These are phyloP conservation scores for Tricholoma flavovirens DNA, from an alignment of 768 basidiomycete species.

Conservation along the genomic window DNA sequence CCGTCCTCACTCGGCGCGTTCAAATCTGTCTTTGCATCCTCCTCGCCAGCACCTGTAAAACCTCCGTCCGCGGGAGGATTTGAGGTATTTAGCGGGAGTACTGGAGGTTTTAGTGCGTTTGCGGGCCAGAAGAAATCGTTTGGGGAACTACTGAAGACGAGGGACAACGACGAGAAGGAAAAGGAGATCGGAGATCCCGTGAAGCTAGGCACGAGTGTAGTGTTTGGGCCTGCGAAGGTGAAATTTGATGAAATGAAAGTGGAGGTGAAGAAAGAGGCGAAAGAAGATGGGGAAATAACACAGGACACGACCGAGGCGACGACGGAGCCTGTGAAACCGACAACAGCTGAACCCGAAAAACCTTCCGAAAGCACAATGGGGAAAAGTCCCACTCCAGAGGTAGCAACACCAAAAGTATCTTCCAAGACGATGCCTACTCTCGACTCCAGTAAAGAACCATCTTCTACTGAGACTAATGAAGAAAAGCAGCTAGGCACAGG, in stretches of 20 bases:
- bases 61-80: conserved; percentile 38
- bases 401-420: not conserved
- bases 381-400: not conserved
- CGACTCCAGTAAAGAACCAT: not conserved
- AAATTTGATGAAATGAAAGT: conserved; percentile 2
- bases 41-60: conserved; percentile 21
- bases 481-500: not conserved
- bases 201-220: conserved; percentile 7
- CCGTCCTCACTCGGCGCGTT: conserved; percentile 30
- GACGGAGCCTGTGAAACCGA: not conserved
- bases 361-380: not conserved
- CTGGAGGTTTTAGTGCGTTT: conserved; percentile 37
- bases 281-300: not conserved
- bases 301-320: not conserved
- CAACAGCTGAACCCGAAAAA: no score
- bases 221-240: not conserved
- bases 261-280: conserved; percentile 4
- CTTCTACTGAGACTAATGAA: not conserved
- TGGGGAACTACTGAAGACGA: conserved; percentile 49
- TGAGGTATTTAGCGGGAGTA: conserved; percentile 41
- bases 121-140: conserved; percentile 48
- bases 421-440: not conserved
- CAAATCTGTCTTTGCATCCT: conserved; percentile 26
- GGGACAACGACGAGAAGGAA: conserved; percentile 20
- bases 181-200: conserved; percentile 11